phyloP scores from a whole-genome alignment of 345 rosid genomes.

The Trapa incisa region DNA sequence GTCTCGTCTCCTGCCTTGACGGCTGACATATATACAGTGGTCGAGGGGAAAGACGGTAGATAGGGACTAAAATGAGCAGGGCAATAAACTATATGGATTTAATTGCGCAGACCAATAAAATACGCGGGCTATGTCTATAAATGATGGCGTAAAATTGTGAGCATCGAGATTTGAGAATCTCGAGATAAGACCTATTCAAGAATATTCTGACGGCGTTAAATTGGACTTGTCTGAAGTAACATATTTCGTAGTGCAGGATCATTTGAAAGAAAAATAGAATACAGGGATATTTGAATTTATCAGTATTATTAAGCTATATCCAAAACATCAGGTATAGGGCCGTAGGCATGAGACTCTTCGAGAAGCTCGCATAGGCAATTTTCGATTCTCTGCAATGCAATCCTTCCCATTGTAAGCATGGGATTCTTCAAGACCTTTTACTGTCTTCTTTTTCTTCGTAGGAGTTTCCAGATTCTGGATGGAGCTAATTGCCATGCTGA shows the following conservation, averaged over 20 bases:
- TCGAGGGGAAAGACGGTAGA: conserved; percentile 10
- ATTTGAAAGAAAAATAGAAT: not conserved
- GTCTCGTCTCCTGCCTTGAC: not conserved
- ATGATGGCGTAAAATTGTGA: not conserved
- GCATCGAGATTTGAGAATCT: not conserved
- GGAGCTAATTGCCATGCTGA: not conserved
- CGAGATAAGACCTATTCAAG: not conserved
- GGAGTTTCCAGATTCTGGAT: not conserved
- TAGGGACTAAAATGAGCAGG: not conserved
- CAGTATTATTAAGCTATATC: not conserved
- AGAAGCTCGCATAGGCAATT: not conserved
- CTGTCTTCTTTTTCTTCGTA: not conserved
- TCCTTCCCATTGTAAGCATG: conserved; percentile 2
- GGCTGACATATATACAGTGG: conserved; percentile 8
- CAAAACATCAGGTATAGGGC: not conserved
- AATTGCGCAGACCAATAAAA: not conserved
- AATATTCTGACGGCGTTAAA: not conserved
- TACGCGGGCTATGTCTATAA: not conserved
- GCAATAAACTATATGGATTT: not conserved
- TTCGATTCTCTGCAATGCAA: conserved; percentile 4
- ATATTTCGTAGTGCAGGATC: not conserved
- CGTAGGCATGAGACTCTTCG: not conserved
- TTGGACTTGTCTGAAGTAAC: not conserved
- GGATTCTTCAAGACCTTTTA: not conserved
- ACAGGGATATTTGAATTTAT: not conserved